A percentile compares a stretch with the other conserved stretches of the same genome.
phyloP scores from a whole-genome alignment of 345 rosid genomes.

The Garcia nutans region DNA sequence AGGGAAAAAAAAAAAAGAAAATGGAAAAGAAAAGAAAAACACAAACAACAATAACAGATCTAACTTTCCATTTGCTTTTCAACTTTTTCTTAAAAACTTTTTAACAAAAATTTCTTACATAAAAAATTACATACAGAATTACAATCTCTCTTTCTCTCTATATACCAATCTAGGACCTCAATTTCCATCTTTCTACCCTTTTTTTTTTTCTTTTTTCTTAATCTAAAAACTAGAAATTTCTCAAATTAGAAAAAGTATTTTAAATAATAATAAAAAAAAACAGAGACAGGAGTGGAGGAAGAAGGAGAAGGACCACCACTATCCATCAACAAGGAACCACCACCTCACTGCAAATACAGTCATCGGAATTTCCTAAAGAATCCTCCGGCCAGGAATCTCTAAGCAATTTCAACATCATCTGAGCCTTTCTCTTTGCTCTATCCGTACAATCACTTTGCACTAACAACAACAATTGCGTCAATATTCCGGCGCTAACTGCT shows the following conservation, averaged over 20 bases:
- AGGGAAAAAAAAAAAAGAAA: too few species aligned
- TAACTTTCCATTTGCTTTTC: neutral
- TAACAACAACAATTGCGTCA: slow-evolving; percentile 76
- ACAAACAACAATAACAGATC: neutral
- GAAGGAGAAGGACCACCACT: neutral
- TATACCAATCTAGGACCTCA: slow-evolving; percentile 36
- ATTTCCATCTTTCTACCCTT: slow-evolving; percentile 1
- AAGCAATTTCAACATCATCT: slow-evolving; percentile 73
- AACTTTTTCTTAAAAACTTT: slow-evolving; percentile 14
- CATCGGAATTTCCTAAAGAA: slow-evolving; percentile 56
- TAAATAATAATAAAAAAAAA: too few species aligned
- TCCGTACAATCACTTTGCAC: slow-evolving; percentile 98
- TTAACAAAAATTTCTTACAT: slow-evolving; percentile 37
- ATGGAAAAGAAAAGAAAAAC: too few species aligned
- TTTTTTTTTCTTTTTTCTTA: neutral
- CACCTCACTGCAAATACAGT: slow-evolving; percentile 65
- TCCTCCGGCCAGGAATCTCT: slow-evolving; percentile 85
- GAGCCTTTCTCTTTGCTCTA: slow-evolving; percentile 95
- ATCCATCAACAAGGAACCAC: slow-evolving; percentile 56
- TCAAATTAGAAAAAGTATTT: neutral
- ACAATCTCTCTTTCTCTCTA: slow-evolving; percentile 21
- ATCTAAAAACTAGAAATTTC: neutral
- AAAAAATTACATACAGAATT: slow-evolving; percentile 46
- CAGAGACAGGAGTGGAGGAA: too few species aligned
- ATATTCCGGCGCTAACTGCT: slow-evolving; percentile 80